Evolutionary conservation across 441 rosid genomes (phyloP), one percentile per base, ranked within the genome.

Genomic region (Pelargonium fulgidum): DNA sequence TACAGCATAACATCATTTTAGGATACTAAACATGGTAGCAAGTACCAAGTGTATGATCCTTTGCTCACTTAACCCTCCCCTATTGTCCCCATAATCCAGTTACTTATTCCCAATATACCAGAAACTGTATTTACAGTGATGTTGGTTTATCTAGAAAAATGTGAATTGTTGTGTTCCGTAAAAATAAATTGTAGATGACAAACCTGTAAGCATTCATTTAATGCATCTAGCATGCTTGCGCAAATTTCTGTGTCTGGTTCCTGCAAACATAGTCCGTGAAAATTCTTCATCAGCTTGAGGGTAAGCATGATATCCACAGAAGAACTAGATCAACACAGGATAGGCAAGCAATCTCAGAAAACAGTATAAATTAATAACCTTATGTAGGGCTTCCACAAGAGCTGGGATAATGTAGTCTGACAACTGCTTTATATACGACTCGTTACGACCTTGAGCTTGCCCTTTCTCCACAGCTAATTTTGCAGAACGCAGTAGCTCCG

Each of bases 241-340:
- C 92, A 84, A 69, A 95, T 90, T 86, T 95, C 99, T 0, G 92
- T 95, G 78, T 95, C 99, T 65, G 98, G 99, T 82, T 95, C 99
- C 99, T 95, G 91, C 81, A 83, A 69, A 59, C 65, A 78, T 72
- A 76, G 64, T 63, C 33, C n/a, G 72, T 26, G 33, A 52, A 52
- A 52, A 64, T 17, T 39, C 48, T 45, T 69, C 33, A 71, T 22
- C 63, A 70, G 52, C 64, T n/a, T 64, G 2, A 65, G 24, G 24
- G 47, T 41, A 67, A 12, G 36, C 10, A 42, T 44, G 26, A 69
- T 7, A 19, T 11, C 47, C 45, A 26, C 20, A 39, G 1, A 26
- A 65, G 64, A 44, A 39, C 7, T 69, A 45, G 10, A 63, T 14
- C 64, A 62, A 68, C 64, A 64, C 22, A 58, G 65, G 58, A 64